phyloP scores from a whole-genome alignment of 768 basidiomycete species.

The Trichaptum fuscoviolaceum region DNA sequence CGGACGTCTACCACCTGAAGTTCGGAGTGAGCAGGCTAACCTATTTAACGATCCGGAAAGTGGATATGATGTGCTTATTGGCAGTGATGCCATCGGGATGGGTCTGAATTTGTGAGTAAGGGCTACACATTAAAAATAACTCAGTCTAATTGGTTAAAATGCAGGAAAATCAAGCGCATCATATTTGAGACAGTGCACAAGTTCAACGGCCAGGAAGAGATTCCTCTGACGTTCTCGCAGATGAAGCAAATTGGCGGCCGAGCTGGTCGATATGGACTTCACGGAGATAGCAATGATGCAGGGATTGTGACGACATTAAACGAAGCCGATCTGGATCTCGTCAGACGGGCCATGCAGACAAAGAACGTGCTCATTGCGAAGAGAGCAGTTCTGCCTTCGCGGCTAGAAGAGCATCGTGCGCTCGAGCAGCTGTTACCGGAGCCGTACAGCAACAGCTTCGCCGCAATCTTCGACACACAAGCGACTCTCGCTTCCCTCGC shows the following conservation, averaged over 20 bases:
- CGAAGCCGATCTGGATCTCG: constrained; percentile 51
- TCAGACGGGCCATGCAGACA: constrained; percentile 49
- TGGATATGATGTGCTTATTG: constrained; percentile 86
- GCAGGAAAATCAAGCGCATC: constrained; percentile 86
- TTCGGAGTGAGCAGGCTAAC: constrained; percentile 85
- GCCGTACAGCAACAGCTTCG: constrained; percentile 30
- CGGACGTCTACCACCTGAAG: constrained; percentile 87
- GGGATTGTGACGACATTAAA: constrained; percentile 76
- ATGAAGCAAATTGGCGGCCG: constrained; percentile 94
- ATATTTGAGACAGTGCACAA: constrained; percentile 72
- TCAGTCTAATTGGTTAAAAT: constrained; percentile 3
- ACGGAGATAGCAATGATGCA: constrained; percentile 37
- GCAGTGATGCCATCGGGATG: constrained; percentile 96
- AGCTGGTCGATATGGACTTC: constrained; percentile 83
- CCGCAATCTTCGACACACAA: constrained; percentile 44
- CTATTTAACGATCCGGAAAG: constrained; percentile 84
- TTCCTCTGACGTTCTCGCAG: constrained; percentile 60
- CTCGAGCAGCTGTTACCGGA: constrained; percentile 34
- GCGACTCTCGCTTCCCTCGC: constrained; percentile 42
- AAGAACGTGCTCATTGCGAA: constrained; percentile 45
- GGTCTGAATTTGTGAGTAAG: constrained; percentile 85
- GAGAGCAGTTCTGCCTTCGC: constrained; percentile 41
- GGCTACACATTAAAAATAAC: not conserved
- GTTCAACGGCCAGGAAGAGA: constrained; percentile 43
- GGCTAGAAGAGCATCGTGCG: constrained; percentile 13